Conservation (phyloP, 805 yeast species). For the Jamesozyma lodderae region DNA sequence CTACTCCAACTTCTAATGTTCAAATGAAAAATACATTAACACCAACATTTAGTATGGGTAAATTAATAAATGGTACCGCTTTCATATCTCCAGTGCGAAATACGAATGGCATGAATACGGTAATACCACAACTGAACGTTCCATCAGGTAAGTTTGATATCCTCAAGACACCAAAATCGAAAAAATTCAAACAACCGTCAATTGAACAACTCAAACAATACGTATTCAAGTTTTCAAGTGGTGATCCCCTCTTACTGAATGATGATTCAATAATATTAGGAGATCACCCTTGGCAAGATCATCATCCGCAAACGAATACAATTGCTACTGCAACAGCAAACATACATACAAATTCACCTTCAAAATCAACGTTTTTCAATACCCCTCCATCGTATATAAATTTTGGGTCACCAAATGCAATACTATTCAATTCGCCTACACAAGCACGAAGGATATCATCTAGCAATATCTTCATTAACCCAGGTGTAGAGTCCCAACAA, state of each 20-base stretch:
- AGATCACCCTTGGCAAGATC: conserved; percentile 5
- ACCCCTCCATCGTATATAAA: conserved; percentile 28
- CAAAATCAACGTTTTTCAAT: conserved; percentile 11
- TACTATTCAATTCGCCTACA: too few relatives aligned
- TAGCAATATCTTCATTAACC: too few relatives aligned
- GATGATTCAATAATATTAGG: conserved; percentile 18
- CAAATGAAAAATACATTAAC: background rate
- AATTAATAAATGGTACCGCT: background rate
- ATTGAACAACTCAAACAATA: conserved; percentile 8
- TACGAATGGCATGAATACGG: too few relatives aligned
- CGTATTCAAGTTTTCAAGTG: conserved; percentile 23
- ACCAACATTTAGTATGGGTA: background rate
- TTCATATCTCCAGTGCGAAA: background rate
- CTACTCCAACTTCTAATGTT: too few relatives aligned
- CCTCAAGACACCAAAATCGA: background rate
- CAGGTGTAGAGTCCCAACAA: too few relatives aligned
- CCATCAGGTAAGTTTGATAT: too few relatives aligned
- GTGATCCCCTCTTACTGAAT: conserved; percentile 26
- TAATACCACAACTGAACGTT: too few relatives aligned
- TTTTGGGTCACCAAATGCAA: conserved; percentile 17
- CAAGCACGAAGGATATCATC: too few relatives aligned
- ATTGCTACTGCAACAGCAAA: background rate
- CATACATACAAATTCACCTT: conserved; percentile 3
- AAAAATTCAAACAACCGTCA: background rate
- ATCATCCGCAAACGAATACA: background rate